These are phyloP conservation scores for Paragyromitra xinjiangensis DNA, from an alignment of 495 filamentous ascomycete genomes.

Conservation along the genomic window DNA sequence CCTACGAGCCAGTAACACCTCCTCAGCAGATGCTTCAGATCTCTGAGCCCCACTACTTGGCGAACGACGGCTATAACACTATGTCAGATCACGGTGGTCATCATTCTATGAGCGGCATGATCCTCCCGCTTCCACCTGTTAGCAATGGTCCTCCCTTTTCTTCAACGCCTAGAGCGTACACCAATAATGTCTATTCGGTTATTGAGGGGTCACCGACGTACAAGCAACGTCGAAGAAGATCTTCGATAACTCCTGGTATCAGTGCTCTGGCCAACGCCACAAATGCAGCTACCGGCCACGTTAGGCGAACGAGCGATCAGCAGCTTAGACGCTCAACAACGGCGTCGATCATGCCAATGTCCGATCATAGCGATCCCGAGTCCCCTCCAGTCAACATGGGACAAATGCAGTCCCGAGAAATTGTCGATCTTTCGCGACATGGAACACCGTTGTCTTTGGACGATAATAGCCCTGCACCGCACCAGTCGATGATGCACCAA, in stretches of 20 bases:
- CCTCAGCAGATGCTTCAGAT: constrained; percentile 84
- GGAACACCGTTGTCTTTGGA: constrained; percentile 86
- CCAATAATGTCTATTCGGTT: constrained; percentile 88
- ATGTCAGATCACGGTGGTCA: constrained; percentile 77
- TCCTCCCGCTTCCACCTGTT: constrained; percentile 83
- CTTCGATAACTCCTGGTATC: constrained; percentile 83
- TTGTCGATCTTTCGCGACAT: constrained; percentile 84
- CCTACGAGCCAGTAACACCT: constrained; percentile 94
- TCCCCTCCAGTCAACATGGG: constrained; percentile 54
- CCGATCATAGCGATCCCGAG: constrained; percentile 68
- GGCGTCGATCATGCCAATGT: constrained; percentile 84
- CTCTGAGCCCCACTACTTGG: constrained; percentile 92
- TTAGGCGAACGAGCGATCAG: constrained; percentile 58
- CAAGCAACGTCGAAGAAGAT: constrained; percentile 93
- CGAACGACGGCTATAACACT: constrained; percentile 96
- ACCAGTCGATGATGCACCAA: constrained; percentile 64
- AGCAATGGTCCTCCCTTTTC: constrained; percentile 78
- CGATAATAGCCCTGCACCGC: constrained; percentile 74
- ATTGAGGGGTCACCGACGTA: constrained; percentile 98
- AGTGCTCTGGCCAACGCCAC: constrained; percentile 70
- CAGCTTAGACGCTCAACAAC: constrained; percentile 88
- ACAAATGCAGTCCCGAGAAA: constrained; percentile 73
- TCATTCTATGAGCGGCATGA: constrained; percentile 67
- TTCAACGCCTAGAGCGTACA: constrained; percentile 71
- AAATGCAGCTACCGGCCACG: constrained; percentile 63